Conservation (phyloP, 108 stramenopile species). For the Cyclotella choctawhatcheeana region DNA sequence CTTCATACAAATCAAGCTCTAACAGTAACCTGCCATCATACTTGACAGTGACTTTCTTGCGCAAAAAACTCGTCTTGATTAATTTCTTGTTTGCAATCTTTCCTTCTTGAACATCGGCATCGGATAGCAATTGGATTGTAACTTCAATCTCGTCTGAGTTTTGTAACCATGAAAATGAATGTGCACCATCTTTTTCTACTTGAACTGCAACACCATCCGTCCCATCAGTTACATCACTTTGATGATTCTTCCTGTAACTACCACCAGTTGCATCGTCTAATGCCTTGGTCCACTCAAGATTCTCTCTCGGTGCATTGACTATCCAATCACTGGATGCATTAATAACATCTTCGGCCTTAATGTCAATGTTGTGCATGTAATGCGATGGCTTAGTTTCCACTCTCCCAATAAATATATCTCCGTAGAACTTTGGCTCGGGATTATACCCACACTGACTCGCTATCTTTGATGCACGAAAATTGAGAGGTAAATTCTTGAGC, state of each 20-base stretch:
- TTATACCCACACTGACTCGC: constrained; percentile 66
- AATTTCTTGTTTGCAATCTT: constrained; percentile 24
- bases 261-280: constrained; percentile 58
- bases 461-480: constrained; percentile 59
- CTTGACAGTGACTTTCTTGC: constrained; percentile 47
- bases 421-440: constrained; percentile 86
- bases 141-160: constrained; percentile 78
- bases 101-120: constrained; percentile 23
- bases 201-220: constrained; percentile 68
- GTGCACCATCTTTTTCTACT: constrained; percentile 36
- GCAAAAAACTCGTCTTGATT: constrained; percentile 62
- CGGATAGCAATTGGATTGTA: constrained; percentile 35
- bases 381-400: constrained; percentile 33
- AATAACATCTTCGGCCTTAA: constrained; percentile 53
- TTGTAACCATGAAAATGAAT: constrained; percentile 72
- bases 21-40: constrained; percentile 41
- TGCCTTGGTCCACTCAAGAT: constrained; percentile 64
- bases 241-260: constrained; percentile 38
- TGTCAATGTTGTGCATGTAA: constrained; percentile 56
- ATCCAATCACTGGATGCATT: constrained; percentile 66
- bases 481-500: constrained; percentile 74
- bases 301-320: constrained; percentile 66
- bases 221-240: constrained; percentile 55
- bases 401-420: constrained; percentile 82
- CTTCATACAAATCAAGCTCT: constrained; percentile 52